Percentiles rank a stretch among this genome's conserved stretches.
Conservation (phyloP, 2,329 filamentous ascomycete genomes). For the Ramularia collo-cygni region DNA sequence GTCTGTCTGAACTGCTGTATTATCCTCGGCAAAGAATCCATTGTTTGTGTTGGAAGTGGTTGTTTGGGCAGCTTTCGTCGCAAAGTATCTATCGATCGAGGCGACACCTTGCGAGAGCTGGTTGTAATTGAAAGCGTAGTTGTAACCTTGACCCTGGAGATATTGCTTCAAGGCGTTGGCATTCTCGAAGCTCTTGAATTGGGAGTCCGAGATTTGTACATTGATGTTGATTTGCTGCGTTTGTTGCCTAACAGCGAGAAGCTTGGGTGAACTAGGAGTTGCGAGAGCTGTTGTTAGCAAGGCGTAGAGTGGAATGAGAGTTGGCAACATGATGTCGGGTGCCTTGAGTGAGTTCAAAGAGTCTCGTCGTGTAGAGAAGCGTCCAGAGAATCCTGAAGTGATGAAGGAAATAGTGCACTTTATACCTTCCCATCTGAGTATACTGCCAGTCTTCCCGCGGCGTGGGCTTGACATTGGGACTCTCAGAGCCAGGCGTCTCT, state of each 20-base stretch:
- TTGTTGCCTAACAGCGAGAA: slow-evolving; percentile 4
- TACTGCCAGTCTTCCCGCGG: no score
- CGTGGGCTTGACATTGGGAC: no score
- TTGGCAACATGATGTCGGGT: no score
- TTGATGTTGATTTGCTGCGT: slow-evolving; percentile 7
- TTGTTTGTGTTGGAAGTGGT: slow-evolving; percentile 4
- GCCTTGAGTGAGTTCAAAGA: no score
- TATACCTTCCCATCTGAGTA: no score
- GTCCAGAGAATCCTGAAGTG: no score
- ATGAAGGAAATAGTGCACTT: no score
- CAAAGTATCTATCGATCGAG: slow-evolving; percentile 7
- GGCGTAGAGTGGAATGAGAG: neutral
- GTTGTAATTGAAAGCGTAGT: slow-evolving; percentile 9
- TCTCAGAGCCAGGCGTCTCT: no score
- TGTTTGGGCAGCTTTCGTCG: slow-evolving; percentile 5
- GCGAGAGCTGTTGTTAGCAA: neutral
- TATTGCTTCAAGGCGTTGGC: slow-evolving; percentile 5
- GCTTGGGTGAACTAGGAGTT: neutral
- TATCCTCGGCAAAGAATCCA: slow-evolving; percentile 6
- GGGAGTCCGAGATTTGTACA: slow-evolving; percentile 7
- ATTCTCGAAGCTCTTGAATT: slow-evolving; percentile 9
- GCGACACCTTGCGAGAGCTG: slow-evolving; percentile 8
- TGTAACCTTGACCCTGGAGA: slow-evolving; percentile 7
- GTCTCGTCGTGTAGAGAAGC: no score
- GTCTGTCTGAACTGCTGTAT: slow-evolving; percentile 4